phyloP scores from a whole-genome alignment of 768 basidiomycete genomes.

The Sutorius australiensis region DNA sequence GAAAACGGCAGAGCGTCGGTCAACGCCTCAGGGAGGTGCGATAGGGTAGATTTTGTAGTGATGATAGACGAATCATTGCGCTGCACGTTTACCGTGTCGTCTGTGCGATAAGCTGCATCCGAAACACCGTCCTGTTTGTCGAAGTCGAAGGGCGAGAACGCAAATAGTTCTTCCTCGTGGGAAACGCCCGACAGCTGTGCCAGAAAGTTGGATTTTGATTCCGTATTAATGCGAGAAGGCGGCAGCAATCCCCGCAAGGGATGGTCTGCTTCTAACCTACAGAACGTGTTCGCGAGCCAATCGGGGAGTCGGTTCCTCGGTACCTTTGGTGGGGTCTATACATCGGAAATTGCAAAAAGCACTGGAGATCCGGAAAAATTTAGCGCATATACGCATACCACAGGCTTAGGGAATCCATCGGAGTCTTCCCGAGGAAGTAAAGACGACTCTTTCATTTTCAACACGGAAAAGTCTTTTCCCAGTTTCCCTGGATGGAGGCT shows the following conservation, averaged over 20 bases:
- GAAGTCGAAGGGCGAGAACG: conserved; percentile 26
- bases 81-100: not conserved
- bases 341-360: conserved; percentile 9
- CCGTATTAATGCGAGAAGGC: conserved; percentile 11
- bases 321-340: conserved; percentile 19
- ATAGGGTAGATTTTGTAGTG: not conserved
- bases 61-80: not conserved
- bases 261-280: conserved; percentile 36
- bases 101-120: not conserved
- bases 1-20: conserved; percentile 19
- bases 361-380: conserved; percentile 9
- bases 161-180: conserved; percentile 22
- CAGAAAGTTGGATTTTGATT: not conserved
- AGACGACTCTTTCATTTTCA: conserved; percentile 36
- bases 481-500: conserved; percentile 32
- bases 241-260: conserved; percentile 34
- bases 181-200: conserved; percentile 1
- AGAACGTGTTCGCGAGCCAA: conserved; percentile 57
- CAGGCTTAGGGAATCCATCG: conserved; percentile 5
- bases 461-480: conserved; percentile 39
- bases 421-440: conserved; percentile 3
- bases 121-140: conserved; percentile 9
- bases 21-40: not conserved
- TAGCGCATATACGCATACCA: conserved; percentile 32
- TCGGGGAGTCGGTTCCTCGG: conserved; percentile 39